These are phyloP conservation scores for Calvatia gigantea DNA, from an alignment of 768 basidiomycete species.

Conservation along the genomic window DNA sequence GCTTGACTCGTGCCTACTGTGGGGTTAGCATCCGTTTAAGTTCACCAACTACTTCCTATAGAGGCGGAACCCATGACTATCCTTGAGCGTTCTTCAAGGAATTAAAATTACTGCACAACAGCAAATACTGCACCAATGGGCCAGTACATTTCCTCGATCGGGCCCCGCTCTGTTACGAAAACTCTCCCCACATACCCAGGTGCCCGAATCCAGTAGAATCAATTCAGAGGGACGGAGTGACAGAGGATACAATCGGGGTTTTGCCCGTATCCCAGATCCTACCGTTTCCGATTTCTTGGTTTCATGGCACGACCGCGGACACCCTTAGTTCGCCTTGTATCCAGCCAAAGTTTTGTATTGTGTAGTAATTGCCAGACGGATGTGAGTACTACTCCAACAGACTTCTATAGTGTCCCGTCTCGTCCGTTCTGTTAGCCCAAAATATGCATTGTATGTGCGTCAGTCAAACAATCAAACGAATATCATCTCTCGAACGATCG, in stretches of 20 bases:
- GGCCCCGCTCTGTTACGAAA: no score
- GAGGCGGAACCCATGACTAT: background rate
- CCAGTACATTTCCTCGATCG: no score
- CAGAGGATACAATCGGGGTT: background rate
- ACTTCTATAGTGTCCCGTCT: background rate
- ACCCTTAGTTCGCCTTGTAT: background rate
- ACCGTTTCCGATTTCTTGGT: background rate
- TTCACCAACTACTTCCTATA: background rate
- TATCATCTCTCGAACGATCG: no score
- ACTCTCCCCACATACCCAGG: no score
- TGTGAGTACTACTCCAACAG: background rate
- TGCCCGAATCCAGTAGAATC: no score
- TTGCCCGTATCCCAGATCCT: background rate
- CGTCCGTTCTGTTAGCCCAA: background rate
- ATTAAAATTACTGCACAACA: background rate
- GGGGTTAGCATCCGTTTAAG: conserved; percentile 5
- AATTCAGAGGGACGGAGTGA: no score
- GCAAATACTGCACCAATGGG: background rate
- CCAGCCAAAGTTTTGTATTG: conserved; percentile 1
- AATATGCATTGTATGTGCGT: background rate
- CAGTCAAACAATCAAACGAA: background rate
- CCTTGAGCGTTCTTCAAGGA: background rate
- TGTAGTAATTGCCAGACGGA: conserved; percentile 1
- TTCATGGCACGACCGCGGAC: no score
- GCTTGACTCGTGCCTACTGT: background rate